Evolutionary conservation across 2,329 filamentous ascomycete species (phyloP).

Genomic region (Cytospora leucostoma): DNA sequence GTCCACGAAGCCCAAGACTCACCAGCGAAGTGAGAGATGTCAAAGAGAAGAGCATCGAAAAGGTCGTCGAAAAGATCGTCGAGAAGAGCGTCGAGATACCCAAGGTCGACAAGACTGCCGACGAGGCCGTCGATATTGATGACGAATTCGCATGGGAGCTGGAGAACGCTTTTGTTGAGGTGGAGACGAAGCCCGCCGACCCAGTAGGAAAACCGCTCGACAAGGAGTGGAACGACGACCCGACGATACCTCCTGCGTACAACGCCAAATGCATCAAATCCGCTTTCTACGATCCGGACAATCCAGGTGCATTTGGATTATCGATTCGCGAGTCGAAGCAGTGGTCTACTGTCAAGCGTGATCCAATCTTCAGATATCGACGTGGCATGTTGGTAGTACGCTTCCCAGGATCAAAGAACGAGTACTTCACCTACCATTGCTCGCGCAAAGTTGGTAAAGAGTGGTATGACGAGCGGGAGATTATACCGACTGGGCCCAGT

Average conservation of each 20-base stretch:
- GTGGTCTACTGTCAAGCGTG: constrained; percentile 44
- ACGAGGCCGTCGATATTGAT: constrained; percentile 31
- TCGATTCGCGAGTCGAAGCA: constrained; percentile 44
- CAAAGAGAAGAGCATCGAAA: constrained; percentile 12
- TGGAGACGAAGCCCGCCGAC: constrained; percentile 42
- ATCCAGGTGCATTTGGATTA: constrained; percentile 45
- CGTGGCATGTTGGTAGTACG: constrained; percentile 33
- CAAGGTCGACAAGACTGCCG: constrained; percentile 15
- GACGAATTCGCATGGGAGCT: constrained; percentile 44
- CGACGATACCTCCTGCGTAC: constrained; percentile 48
- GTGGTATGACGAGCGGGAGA: constrained; percentile 14
- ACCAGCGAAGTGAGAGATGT: neutral
- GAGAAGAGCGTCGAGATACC: constrained; percentile 1
- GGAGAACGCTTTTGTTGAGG: constrained; percentile 43
- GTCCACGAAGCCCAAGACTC: constrained; percentile 17
- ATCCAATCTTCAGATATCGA: constrained; percentile 45
- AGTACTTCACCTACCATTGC: constrained; percentile 33
- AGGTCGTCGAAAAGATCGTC: constrained; percentile 4
- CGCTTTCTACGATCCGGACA: constrained; percentile 46
- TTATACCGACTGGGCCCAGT: constrained; percentile 18
- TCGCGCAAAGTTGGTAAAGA: constrained; percentile 12
- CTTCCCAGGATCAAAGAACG: constrained; percentile 31
- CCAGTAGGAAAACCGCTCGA: constrained; percentile 50
- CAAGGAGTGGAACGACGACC: constrained; percentile 44
- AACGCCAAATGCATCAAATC: constrained; percentile 48